Conservation (phyloP, 495 filamentous ascomycete species). For the Trichoderma asperelloides region DNA sequence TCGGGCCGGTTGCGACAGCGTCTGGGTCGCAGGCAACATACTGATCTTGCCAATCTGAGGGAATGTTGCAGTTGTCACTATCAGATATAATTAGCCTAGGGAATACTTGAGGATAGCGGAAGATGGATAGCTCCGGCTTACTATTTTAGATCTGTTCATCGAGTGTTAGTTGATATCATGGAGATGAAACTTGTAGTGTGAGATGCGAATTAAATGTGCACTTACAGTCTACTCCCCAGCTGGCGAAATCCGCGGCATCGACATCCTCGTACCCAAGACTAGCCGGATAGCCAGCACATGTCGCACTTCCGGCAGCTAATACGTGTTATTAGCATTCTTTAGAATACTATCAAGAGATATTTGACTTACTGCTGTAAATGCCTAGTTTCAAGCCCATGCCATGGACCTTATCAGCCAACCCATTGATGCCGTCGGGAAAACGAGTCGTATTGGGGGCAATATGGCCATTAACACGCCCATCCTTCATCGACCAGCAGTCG, state of each 20-base stretch:
- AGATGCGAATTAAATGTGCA: not conserved
- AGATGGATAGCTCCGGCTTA: not conserved
- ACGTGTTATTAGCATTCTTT: not conserved
- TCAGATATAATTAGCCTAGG: slow-evolving; percentile 29
- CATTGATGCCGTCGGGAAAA: slow-evolving; percentile 51
- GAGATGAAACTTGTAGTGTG: not conserved
- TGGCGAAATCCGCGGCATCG: slow-evolving; percentile 52
- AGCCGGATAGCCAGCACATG: slow-evolving; percentile 53
- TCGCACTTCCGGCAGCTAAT: slow-evolving; percentile 41
- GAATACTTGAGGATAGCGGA: not conserved
- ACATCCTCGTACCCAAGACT: slow-evolving; percentile 50
- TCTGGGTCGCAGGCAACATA: slow-evolving; percentile 15
- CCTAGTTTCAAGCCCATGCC: slow-evolving; percentile 50
- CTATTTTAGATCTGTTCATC: not conserved
- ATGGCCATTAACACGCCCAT: slow-evolving; percentile 32
- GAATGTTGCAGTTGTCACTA: slow-evolving; percentile 60
- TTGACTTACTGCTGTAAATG: slow-evolving; percentile 41
- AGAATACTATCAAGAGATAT: not conserved
- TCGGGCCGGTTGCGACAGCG: slow-evolving; percentile 6
- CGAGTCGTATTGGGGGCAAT: slow-evolving; percentile 44
- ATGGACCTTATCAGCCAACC: slow-evolving; percentile 48
- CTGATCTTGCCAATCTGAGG: slow-evolving; percentile 30
- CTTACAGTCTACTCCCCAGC: slow-evolving; percentile 53
- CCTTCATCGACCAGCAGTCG: slow-evolving; percentile 54
- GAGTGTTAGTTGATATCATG: not conserved